Percentiles rank a stretch among this genome's conserved stretches.
Conservation (phyloP, 2,329 filamentous ascomycete species). For the Aspergillus arachidicola region DNA sequence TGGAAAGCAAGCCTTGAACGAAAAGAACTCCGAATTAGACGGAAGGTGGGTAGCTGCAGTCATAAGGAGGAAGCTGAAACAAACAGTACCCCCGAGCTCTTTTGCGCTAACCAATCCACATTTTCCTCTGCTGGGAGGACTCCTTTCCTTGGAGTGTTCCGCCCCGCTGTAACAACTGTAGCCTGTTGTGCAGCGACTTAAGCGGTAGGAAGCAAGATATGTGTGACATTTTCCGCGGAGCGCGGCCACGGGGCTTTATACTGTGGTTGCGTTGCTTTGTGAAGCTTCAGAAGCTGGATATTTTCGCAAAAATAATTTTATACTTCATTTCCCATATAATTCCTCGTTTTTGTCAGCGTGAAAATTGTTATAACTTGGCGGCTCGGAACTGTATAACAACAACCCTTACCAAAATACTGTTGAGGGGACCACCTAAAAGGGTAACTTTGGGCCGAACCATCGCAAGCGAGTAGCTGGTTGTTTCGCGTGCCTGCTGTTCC, state of each 20-base stretch:
- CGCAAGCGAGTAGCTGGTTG: background rate
- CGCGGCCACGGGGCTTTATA: background rate
- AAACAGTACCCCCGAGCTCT: background rate
- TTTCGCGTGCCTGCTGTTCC: background rate
- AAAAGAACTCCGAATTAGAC: background rate
- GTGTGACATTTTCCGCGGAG: background rate
- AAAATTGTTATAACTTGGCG: background rate
- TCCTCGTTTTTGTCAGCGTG: background rate
- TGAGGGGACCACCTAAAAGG: background rate
- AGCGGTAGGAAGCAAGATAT: background rate
- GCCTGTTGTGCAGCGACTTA: background rate
- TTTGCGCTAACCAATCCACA: background rate
- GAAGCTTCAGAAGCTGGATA: background rate
- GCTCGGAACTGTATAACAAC: background rate
- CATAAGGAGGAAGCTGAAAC: background rate
- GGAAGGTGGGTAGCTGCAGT: background rate
- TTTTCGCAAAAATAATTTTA: background rate
- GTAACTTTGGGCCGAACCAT: background rate
- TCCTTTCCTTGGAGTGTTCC: background rate
- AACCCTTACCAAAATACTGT: background rate
- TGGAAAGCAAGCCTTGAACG: too few species aligned
- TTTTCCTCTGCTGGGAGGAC: background rate
- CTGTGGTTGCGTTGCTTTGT: background rate
- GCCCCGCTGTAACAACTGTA: background rate
- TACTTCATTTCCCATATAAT: background rate